A percentile compares a stretch with the other conserved stretches of the same genome.
Conservation (phyloP, 169 alveolate species). For the Cyclospora cayetanensis region DNA sequence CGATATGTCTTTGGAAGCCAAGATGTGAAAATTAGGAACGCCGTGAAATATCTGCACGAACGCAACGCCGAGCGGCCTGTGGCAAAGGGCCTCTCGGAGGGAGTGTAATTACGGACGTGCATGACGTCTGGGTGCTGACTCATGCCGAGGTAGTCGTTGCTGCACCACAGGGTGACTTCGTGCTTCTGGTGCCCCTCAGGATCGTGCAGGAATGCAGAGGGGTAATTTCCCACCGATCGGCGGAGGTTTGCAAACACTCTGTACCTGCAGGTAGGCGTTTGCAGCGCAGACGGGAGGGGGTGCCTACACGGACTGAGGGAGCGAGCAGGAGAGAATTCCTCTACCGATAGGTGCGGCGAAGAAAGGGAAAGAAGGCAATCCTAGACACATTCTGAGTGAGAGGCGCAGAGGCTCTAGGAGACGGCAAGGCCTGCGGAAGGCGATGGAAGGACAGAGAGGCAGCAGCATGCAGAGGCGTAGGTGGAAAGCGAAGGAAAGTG, state of each 20-base stretch:
- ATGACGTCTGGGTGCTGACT: constrained; percentile 85
- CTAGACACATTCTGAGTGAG: neutral
- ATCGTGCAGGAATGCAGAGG: neutral
- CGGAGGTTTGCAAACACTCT: neutral
- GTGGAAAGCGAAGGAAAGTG: constrained; percentile 47
- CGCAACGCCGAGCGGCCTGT: neutral
- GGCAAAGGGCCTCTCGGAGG: neutral
- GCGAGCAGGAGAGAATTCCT: neutral
- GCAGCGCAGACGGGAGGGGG: neutral
- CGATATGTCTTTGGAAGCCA: no score
- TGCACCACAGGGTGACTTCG: constrained; percentile 77
- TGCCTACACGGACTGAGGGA: neutral
- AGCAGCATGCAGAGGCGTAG: constrained; percentile 3
- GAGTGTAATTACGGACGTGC: constrained; percentile 71
- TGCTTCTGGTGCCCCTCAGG: neutral
- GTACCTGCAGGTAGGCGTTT: neutral
- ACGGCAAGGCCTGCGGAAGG: neutral
- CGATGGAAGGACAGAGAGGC: neutral
- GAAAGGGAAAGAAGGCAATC: neutral
- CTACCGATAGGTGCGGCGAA: neutral
- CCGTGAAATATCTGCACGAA: neutral
- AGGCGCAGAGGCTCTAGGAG: neutral
- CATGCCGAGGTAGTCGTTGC: constrained; percentile 90
- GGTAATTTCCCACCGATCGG: neutral
- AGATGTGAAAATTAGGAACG: no score